These are phyloP conservation scores for Jaminaea rosea DNA, from an alignment of 1,284 basidiomycete species.

Conservation along the genomic window DNA sequence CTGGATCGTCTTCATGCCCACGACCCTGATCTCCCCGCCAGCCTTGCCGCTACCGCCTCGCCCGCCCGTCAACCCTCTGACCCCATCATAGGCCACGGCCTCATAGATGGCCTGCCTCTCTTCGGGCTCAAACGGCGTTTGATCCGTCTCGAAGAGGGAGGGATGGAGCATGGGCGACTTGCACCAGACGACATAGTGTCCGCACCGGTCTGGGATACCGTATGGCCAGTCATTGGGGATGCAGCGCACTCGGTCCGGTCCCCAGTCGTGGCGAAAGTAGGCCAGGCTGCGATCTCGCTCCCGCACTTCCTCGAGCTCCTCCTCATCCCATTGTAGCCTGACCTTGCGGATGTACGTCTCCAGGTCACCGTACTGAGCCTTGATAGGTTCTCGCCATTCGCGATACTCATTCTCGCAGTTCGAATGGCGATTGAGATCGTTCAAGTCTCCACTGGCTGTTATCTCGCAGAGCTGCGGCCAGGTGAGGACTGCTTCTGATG, in stretches of 20 bases:
- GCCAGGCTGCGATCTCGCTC: background rate
- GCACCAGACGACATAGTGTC: slow-evolving; percentile 33
- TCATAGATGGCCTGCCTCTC: slow-evolving; percentile 15
- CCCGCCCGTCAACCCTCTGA: slow-evolving; percentile 26
- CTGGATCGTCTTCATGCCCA: slow-evolving; percentile 6
- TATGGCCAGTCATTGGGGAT: slow-evolving; percentile 40
- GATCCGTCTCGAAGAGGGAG: slow-evolving; percentile 11
- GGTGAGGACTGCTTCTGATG: background rate
- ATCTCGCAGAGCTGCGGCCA: slow-evolving; percentile 1
- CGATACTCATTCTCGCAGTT: slow-evolving; percentile 23
- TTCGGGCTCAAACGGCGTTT: slow-evolving; percentile 12
- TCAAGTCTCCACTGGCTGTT: slow-evolving; percentile 20
- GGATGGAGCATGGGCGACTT: slow-evolving; percentile 19
- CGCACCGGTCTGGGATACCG: slow-evolving; percentile 21
- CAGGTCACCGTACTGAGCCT: slow-evolving; percentile 15
- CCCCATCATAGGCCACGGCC: slow-evolving; percentile 26
- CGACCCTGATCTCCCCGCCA: slow-evolving; percentile 7
- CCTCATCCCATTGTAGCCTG: slow-evolving; percentile 20
- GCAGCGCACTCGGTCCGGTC: slow-evolving; percentile 11
- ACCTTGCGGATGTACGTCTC: slow-evolving; percentile 28
- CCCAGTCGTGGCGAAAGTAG: slow-evolving; percentile 16
- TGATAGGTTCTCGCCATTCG: slow-evolving; percentile 15
- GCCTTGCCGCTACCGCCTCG: too few species aligned
- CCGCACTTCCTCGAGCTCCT: slow-evolving; percentile 9
- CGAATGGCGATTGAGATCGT: slow-evolving; percentile 23